These are phyloP conservation scores for Pistacia vera DNA, from an alignment of 345 rosid genomes.

Conservation along the genomic window DNA sequence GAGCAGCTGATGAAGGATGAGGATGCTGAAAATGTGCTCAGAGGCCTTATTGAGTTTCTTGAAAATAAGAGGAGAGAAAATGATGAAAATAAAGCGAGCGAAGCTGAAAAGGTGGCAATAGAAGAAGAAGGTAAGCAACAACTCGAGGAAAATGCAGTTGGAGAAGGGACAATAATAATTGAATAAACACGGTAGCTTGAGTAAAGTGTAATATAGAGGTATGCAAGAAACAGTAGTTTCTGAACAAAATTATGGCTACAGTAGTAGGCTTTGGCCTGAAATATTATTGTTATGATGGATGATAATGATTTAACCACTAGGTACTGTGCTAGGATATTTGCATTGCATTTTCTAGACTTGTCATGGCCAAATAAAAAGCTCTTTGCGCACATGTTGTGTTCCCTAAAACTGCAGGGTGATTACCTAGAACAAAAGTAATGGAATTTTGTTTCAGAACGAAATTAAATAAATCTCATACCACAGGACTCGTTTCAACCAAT, in stretches of 20 bases:
- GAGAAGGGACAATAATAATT: neutral
- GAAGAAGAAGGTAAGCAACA: neutral
- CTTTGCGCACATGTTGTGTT: too few species aligned
- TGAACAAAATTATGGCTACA: too few species aligned
- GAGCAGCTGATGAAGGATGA: conserved; percentile 34
- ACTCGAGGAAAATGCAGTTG: neutral
- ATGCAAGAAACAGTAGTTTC: neutral
- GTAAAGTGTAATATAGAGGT: neutral
- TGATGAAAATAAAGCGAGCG: neutral
- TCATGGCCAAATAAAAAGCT: too few species aligned
- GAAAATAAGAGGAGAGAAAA: conserved; percentile 9
- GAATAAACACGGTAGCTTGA: neutral
- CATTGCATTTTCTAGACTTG: too few species aligned
- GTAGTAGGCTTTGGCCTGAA: too few species aligned
- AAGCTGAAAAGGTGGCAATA: neutral
- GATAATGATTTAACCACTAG: neutral
- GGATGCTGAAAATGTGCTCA: conserved; percentile 16
- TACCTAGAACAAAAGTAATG: too few species aligned
- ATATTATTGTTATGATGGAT: neutral
- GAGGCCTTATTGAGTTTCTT: conserved; percentile 28
- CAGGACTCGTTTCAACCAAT: too few species aligned
- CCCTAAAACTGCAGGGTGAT: too few species aligned
- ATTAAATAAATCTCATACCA: too few species aligned
- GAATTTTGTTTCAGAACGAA: too few species aligned
- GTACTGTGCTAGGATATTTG: too few species aligned